Evolutionary conservation across 805 yeast species (phyloP), one percentile per base, ranked within the genome.

Genomic region (Cyberlindnera suaveolens): DNA sequence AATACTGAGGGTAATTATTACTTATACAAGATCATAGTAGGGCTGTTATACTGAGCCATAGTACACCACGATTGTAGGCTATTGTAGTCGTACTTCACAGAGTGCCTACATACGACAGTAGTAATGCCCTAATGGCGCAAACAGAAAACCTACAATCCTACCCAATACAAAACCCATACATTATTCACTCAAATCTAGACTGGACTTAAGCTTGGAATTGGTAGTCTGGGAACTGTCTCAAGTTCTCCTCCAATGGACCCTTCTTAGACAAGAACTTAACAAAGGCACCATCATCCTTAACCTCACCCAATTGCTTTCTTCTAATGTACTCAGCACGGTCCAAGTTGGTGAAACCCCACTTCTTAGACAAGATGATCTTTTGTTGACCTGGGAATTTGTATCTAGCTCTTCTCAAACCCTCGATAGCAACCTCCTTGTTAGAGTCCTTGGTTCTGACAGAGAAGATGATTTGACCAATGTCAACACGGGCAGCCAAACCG

Each of bases 371-470:
- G 68, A 93, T 93, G 71, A 93, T 93, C 82, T 83, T 91, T 79
- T 93, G 99, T 81, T 93, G 99, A 80, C 99, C 99, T 75, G 99
- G 99, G 98, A 93, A 93, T 91, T 93, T 93, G 87, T 93, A 93
- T 82, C 98, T 91, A 60, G 97, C 95, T 84, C 99, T 91, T 82
- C 99, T 91, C 74, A 93, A 86, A 80, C 91, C 99, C 82, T 93
- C 99, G 66, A 93, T 78, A 61, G 88, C 96, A 70, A 87, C 95
- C 50, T 78, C 96, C 82, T 91, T 89, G 96, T 89, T 90, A 67
- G 82, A 74, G 77, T 93, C 99, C 82, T 85, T 91, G 75, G 97
- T 86, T 82, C 99, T 91, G 72, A 88, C 88, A 60, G 98, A 91
- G 78, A 93, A 82, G 71, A 93, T 82, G 72, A 93, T 83, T 80